Conservation (phyloP, 257 asterid genomes). For the Orobanche coerulescens region DNA sequence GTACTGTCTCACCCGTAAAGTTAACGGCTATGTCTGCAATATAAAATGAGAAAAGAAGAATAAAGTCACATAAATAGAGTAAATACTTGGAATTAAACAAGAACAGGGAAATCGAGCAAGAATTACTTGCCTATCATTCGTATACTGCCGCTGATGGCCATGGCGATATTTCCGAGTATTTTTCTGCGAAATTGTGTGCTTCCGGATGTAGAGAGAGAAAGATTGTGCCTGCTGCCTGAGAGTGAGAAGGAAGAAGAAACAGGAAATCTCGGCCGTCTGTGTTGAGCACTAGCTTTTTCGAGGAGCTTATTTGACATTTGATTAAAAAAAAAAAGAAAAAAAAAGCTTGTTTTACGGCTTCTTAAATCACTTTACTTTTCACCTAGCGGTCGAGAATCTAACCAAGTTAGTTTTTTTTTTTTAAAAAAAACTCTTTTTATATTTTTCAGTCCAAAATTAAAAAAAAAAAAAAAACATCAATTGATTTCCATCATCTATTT, state of each 20-base stretch:
- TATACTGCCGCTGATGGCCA: slow-evolving; percentile 47
- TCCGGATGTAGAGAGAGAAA: neutral
- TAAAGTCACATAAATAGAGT: neutral
- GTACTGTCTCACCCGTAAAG: slow-evolving; percentile 64
- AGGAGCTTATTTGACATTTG: too few species aligned
- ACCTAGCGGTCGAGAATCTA: too few species aligned
- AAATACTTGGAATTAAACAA: neutral
- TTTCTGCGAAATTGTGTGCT: slow-evolving; percentile 4
- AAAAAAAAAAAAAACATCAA: too few species aligned
- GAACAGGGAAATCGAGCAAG: neutral
- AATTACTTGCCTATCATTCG: slow-evolving; percentile 67
- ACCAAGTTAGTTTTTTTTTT: too few species aligned
- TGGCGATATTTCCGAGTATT: slow-evolving; percentile 21
- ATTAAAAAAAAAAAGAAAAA: too few species aligned
- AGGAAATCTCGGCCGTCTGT: neutral
- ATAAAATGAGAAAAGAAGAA: neutral
- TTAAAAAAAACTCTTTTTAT: too few species aligned
- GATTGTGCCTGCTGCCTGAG: neutral
- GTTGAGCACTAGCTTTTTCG: too few species aligned
- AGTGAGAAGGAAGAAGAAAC: neutral
- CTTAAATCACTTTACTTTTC: too few species aligned
- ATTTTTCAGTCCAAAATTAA: too few species aligned
- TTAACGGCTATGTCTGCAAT: slow-evolving; percentile 86
- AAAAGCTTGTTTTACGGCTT: too few species aligned
- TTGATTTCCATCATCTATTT: too few species aligned